Conservation (phyloP, 1,139 yeast genomes). For the Pichia sp. region DNA sequence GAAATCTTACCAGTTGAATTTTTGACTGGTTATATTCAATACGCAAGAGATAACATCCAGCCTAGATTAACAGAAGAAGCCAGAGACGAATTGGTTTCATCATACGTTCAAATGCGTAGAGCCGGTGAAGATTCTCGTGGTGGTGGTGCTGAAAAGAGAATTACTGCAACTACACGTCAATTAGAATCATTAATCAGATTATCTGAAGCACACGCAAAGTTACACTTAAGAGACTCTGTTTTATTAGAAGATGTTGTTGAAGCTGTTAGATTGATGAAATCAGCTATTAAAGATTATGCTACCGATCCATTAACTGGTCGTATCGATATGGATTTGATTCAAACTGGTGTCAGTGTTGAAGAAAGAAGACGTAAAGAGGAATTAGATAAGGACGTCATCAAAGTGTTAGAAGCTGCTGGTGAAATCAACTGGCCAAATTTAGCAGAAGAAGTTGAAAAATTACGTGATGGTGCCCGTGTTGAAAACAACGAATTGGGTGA, state of each 20-base stretch:
- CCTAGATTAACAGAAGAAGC: conserved; percentile 82
- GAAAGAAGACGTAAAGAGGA: conserved; percentile 82
- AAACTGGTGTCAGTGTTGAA: conserved; percentile 91
- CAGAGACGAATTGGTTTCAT: conserved; percentile 80
- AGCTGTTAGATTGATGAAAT: conserved; percentile 86
- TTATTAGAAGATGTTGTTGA: conserved; percentile 85
- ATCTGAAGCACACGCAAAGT: conserved; percentile 96
- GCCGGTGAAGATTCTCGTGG: conserved; percentile 84
- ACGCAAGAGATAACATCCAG: conserved; percentile 78
- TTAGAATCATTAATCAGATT: conserved; percentile 94
- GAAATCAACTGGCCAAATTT: conserved; percentile 62
- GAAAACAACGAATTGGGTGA: conserved; percentile 72
- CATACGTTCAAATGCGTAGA: conserved; percentile 92
- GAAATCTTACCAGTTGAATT: conserved; percentile 85
- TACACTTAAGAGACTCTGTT: conserved; percentile 76
- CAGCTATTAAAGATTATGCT: conserved; percentile 97
- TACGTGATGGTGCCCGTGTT: conserved; percentile 43
- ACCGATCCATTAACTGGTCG: conserved; percentile 97
- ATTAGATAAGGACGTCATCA: conserved; percentile 58
- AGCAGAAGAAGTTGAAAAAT: conserved; percentile 53
- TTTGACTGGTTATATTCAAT: conserved; percentile 83
- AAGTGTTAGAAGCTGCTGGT: conserved; percentile 41
- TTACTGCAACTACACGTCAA: conserved; percentile 98
- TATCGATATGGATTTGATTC: conserved; percentile 96
- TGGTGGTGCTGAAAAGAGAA: conserved; percentile 73